Base-by-base conservation (phyloP, 768 basidiomycete genomes). In the Tulasnella sp. region DNA sequence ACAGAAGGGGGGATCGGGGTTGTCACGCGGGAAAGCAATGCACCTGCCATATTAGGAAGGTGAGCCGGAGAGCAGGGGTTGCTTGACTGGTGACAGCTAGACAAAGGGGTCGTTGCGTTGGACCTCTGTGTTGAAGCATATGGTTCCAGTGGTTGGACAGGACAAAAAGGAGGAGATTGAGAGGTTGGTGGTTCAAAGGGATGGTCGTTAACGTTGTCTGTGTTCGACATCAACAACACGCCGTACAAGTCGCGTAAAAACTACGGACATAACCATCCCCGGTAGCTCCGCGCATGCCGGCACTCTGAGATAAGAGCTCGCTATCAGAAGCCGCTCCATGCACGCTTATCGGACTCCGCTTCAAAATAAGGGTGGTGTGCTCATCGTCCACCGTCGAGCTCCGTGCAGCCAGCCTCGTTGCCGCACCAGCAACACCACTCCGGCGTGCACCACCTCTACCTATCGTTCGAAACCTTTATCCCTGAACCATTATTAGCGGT, bases 381-480 rank as follows among this genome's bases (percentile, higher is more conserved):
- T 13, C 32, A 15, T 18, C 10, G 5, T 67, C 35, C 61, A 67
- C 15, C 29, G 23, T 29, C 61, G 61, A 67, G 55, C 61, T 67
- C 61, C 61, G 61, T 67, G 61, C 61, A 67, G 61, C 61, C 61
- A 67, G 29, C 61, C 61, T 67, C 61, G 32, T 67, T 67, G 61
- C 61, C 61, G n/a, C 26, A 26, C n/a, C 57, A 32, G 32, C 9
- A 3, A 26, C 32, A 29, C 26, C 61, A 13, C 55, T 57, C n/a
- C n/a, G 7, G 55, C 61, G 61, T 32, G 29, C 61, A 67, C 61
- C 61, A 67, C 61, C 32, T 10, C 32, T 67, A 35, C 61, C 26
- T 67, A 5, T 67, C 61, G 29, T 32, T 67, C 61, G 61, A 67
- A 67, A 67, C 61, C 26, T 67, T 67, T 67, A 67, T 67, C 61